Conservation (phyloP, 306 rosid genomes). For the Prunus campanulata region DNA sequence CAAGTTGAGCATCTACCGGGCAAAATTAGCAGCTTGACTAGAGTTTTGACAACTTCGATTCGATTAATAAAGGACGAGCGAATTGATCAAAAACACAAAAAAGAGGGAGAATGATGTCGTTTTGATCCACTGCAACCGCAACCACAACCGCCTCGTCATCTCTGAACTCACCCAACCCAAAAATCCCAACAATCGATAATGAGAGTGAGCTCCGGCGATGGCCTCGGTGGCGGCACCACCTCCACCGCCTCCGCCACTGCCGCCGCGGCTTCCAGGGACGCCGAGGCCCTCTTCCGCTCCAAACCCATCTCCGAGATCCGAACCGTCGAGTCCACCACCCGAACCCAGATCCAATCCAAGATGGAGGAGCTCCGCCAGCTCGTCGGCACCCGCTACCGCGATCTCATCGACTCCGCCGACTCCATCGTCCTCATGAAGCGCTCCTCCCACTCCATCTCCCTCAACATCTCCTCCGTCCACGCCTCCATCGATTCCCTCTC, state of each 20-base stretch:
- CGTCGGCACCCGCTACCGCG: conserved; percentile 92
- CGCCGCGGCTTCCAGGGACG: conserved; percentile 40
- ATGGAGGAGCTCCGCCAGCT: conserved; percentile 98
- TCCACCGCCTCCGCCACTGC: background rate
- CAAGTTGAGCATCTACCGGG: no score
- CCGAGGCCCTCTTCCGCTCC: conserved; percentile 77
- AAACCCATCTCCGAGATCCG: conserved; percentile 88
- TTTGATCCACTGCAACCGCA: background rate
- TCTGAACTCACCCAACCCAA: background rate
- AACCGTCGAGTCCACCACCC: conserved; percentile 60
- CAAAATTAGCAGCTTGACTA: no score
- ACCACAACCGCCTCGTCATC: no score
- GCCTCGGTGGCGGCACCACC: background rate
- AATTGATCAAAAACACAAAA: no score
- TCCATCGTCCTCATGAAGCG: conserved; percentile 85
- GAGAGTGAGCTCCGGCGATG: background rate
- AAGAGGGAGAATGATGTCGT: background rate
- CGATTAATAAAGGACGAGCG: no score
- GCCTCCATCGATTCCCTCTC: conserved; percentile 62
- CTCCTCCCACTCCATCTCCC: conserved; percentile 61
- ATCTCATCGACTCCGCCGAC: conserved; percentile 95
- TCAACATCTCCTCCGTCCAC: conserved; percentile 61
- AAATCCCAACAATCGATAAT: background rate
- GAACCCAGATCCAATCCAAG: conserved; percentile 82
- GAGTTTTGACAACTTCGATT: no score